Evolutionary conservation across 164 flowering plant species (phyloP), one percentile per base, ranked within the genome.

Genomic region (Dillenia turbinata): DNA sequence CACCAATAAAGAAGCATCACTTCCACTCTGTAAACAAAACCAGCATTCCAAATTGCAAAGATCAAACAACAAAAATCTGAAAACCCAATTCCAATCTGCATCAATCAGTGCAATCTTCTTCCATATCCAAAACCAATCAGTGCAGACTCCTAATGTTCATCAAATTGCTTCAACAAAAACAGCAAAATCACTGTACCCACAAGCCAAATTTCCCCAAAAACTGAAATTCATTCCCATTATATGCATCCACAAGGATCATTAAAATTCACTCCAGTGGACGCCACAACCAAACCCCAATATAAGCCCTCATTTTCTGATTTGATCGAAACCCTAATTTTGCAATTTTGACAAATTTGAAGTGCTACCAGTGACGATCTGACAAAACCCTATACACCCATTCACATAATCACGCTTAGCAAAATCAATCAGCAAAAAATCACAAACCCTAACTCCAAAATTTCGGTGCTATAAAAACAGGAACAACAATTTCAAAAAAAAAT

Each of bases 51-150:
- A 40, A 24, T 19, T 43, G 12, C 33, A 44, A 24, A 64, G 66
- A 54, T 24, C 13, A 65, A 53, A 70, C 12, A 56, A 44, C 60
- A 43, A 59, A 40, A 11, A 9, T 46, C 16, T 49, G 13, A 55
- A 47, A 24, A 17, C 43, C 56, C 57, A 78, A 62, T 51, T 59
- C 15, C 8, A 12, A 17, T 67, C 65, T 52, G 65, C 33, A 40
- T 11, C 59, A 17, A 52, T 44, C 57, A 59, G 67, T 66, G 65
- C 83, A 79, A 65, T 80, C 84, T 57, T 83, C 86, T 72, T 77
- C 84, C 87, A 83, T 85, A 61, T 74, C 69, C 76, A 67, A 50
- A 54, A n/a, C 52, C 63, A 19, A 33, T 66, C 59, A 24, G 56
- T 56, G 12, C 53, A 54, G 66, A 61, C 59, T 49, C 56, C n/a